A percentile compares a stretch with the other conserved stretches of the same genome.
Conservation (phyloP, 768 basidiomycete genomes). For the Phylloporus rhodoxanthus region DNA sequence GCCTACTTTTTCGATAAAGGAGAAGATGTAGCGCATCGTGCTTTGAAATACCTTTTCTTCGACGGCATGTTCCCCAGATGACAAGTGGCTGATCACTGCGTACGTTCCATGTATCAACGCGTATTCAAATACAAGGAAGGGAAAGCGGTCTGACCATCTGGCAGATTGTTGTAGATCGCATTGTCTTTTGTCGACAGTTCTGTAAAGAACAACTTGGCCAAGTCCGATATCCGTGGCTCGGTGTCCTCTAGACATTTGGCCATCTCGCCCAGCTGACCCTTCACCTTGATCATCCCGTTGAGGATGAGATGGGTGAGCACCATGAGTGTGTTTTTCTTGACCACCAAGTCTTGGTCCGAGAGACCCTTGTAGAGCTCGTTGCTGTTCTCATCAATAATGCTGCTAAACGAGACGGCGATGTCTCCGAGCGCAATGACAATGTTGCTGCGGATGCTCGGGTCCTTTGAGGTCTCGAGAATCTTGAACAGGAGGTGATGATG, state of each 20-base stretch:
- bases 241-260: constrained; percentile 97
- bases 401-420: constrained; percentile 97
- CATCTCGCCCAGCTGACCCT: constrained; percentile 99
- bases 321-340: constrained; percentile 99
- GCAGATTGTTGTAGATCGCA: constrained; percentile 97
- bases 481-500: constrained; percentile 88
- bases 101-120: background rate
- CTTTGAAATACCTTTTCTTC: constrained; percentile 89
- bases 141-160: constrained; percentile 60
- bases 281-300: constrained; percentile 99
- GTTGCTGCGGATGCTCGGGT: constrained; percentile 88
- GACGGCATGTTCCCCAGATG: constrained; percentile 84
- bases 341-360: constrained; percentile 76
- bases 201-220: constrained; percentile 97
- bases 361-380: constrained; percentile 93
- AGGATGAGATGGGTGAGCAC: constrained; percentile 94
- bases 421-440: constrained; percentile 98
- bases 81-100: constrained; percentile 89
- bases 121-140: background rate
- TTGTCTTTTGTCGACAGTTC: constrained; percentile 97
- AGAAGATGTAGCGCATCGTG: constrained; percentile 92
- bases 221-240: constrained; percentile 79
- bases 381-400: constrained; percentile 94
- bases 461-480: constrained; percentile 86
- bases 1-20: constrained; percentile 90